Evolutionary conservation across 371 early-diverging fungal species (phyloP).

Genomic region (Mortierella sp.): DNA sequence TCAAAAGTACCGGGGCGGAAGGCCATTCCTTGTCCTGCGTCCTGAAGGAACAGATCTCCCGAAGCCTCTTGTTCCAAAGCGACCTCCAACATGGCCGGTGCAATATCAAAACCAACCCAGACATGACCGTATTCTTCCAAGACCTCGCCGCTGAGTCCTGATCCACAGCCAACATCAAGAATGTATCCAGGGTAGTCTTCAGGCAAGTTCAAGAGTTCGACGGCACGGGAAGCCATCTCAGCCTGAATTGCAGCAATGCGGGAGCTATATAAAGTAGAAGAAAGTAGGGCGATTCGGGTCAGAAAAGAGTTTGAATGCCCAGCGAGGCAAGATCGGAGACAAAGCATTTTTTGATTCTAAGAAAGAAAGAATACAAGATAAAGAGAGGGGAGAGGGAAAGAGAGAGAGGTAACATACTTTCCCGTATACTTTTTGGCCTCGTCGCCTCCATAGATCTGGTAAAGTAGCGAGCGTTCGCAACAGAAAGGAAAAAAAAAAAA

Average conservation of each 20-base stretch:
- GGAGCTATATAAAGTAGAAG: conserved; percentile 65
- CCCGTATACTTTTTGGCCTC: conserved; percentile 96
- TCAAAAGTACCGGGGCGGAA: conserved; percentile 98
- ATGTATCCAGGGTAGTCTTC: conserved; percentile 79
- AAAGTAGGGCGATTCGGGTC: not conserved
- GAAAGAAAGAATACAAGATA: too few species aligned
- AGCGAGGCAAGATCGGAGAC: too few species aligned
- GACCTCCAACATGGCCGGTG: conserved; percentile 92
- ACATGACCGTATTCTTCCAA: conserved; percentile 93
- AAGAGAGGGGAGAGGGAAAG: not conserved
- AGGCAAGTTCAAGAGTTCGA: conserved; percentile 90
- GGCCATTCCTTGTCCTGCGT: conserved; percentile 96
- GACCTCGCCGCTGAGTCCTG: conserved; percentile 95
- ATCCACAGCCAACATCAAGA: conserved; percentile 98
- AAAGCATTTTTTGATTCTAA: conserved; percentile 4
- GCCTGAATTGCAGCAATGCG: conserved; percentile 94
- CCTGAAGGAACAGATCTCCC: conserved; percentile 93
- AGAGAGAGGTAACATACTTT: conserved; percentile 69
- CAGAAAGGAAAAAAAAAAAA: too few species aligned
- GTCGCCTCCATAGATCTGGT: conserved; percentile 84
- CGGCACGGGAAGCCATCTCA: conserved; percentile 91
- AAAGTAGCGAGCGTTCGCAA: conserved; percentile 20
- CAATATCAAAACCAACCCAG: conserved; percentile 99
- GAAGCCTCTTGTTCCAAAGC: conserved; percentile 87
- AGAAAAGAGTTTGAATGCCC: not conserved